These are phyloP conservation scores for Rhexocercosporidium sp. DNA, from an alignment of 2,329 filamentous ascomycete species.

Conservation along the genomic window DNA sequence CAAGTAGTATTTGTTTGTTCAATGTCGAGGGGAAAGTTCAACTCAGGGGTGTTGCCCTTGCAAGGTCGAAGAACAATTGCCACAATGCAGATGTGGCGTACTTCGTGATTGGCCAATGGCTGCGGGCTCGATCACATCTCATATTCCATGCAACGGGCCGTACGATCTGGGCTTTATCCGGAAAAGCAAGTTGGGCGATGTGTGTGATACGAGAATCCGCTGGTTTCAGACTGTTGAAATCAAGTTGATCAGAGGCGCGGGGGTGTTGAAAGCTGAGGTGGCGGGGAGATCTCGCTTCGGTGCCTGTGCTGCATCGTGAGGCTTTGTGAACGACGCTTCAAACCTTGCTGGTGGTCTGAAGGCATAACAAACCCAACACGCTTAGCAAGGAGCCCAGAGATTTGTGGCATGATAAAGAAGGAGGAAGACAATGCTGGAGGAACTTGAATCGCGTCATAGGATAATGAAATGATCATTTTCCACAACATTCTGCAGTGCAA, in stretches of 20 bases:
- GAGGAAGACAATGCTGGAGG: neutral
- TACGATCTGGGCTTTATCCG: slow-evolving; percentile 4
- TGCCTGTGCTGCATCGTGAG: slow-evolving; percentile 12
- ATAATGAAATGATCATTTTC: slow-evolving; percentile 17
- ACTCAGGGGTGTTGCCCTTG: neutral
- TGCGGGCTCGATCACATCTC: slow-evolving; percentile 12
- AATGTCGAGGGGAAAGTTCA: neutral
- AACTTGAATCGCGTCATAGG: slow-evolving; percentile 15
- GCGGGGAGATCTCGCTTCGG: slow-evolving; percentile 20
- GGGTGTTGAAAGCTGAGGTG: slow-evolving; percentile 2
- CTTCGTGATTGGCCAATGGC: slow-evolving; percentile 13
- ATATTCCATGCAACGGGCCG: slow-evolving; percentile 6
- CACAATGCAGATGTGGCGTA: neutral
- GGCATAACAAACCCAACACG: slow-evolving; percentile 8
- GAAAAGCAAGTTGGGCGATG: neutral
- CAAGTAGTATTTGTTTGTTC: neutral
- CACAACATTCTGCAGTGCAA: neutral
- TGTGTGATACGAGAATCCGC: neutral
- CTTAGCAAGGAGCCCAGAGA: neutral
- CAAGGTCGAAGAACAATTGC: neutral
- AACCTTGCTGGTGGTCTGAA: neutral
- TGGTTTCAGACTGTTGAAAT: neutral
- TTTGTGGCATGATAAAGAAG: neutral
- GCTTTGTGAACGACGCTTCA: slow-evolving; percentile 13
- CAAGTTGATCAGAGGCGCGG: neutral